phyloP scores from a whole-genome alignment of 2,329 filamentous ascomycete species.

The Alternaria longipes region DNA sequence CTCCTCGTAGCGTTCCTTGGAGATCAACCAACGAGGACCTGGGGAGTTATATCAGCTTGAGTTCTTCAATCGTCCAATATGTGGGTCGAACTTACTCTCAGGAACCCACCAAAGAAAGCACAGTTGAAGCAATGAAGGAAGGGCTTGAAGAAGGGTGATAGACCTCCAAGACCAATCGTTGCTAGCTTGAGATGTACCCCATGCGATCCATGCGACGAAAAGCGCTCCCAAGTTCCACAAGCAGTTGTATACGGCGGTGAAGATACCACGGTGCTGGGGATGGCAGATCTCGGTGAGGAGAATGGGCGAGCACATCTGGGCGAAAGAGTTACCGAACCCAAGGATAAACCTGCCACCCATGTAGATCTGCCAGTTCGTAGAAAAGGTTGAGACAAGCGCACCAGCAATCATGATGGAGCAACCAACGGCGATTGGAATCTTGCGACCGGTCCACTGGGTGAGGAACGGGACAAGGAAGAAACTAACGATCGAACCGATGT shows the following conservation, averaged over 20 bases:
- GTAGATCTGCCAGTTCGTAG: constrained; percentile 56
- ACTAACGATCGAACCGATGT: constrained; percentile 51
- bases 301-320: constrained; percentile 71
- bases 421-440: constrained; percentile 52
- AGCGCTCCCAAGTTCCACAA: constrained; percentile 69
- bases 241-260: constrained; percentile 74
- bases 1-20: constrained; percentile 70
- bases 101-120: constrained; percentile 69
- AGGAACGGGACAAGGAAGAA: constrained; percentile 50
- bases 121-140: constrained; percentile 65
- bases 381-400: constrained; percentile 41
- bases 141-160: constrained; percentile 62
- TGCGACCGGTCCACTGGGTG: constrained; percentile 56
- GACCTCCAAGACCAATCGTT: constrained; percentile 62
- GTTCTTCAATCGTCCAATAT: background rate
- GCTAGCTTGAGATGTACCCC: constrained; percentile 47
- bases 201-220: constrained; percentile 68
- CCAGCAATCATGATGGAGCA: constrained; percentile 58
- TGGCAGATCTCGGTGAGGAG: constrained; percentile 73
- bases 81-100: constrained; percentile 52
- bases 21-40: constrained; percentile 65
- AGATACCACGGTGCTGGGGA: constrained; percentile 70
- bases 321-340: constrained; percentile 72
- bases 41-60: constrained; percentile 1
- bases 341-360: constrained; percentile 68